Percentiles rank a stretch among this genome's conserved stretches.
These are phyloP conservation scores for Penicillium turbatum DNA, from an alignment of 495 filamentous ascomycete genomes.

Conservation along the genomic window DNA sequence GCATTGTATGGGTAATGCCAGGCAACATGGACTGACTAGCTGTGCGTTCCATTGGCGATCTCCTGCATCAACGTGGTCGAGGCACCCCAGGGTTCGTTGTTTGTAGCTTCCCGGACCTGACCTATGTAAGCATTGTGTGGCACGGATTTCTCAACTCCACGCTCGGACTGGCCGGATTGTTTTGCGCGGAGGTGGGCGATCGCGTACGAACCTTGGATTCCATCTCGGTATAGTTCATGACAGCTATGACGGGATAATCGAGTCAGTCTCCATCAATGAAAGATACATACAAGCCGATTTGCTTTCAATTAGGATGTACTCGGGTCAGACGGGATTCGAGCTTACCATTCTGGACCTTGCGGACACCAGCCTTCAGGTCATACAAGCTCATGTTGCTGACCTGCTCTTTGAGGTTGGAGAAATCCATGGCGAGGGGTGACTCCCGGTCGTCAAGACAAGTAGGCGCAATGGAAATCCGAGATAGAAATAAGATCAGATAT, in stretches of 20 bases:
- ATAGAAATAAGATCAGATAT: not conserved
- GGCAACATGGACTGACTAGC: constrained; percentile 67
- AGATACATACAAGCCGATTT: constrained; percentile 12
- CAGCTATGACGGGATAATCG: constrained; percentile 54
- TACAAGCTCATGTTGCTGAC: constrained; percentile 94
- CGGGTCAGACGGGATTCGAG: not conserved
- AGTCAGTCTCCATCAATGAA: constrained; percentile 3
- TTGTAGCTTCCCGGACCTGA: constrained; percentile 91
- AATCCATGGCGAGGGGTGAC: constrained; percentile 63
- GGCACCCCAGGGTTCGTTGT: constrained; percentile 96
- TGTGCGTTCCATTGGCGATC: constrained; percentile 95
- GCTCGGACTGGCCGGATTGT: not conserved
- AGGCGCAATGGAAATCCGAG: constrained; percentile 5
- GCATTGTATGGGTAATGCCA: constrained; percentile 9
- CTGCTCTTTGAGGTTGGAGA: constrained; percentile 77
- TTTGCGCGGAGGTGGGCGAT: constrained; percentile 10
- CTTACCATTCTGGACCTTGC: constrained; percentile 98
- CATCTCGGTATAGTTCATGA: constrained; percentile 99
- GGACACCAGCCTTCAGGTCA: constrained; percentile 93
- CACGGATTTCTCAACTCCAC: not conserved
- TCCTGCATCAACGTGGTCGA: constrained; percentile 92
- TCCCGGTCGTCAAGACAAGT: constrained; percentile 15
- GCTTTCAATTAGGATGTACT: not conserved
- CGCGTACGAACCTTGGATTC: constrained; percentile 76
- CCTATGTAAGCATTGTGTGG: constrained; percentile 19